Evolutionary conservation across 225 moss, liverwort and hornwort genomes (phyloP).

Genomic region (Bryoerythrophyllum caledonicum): DNA sequence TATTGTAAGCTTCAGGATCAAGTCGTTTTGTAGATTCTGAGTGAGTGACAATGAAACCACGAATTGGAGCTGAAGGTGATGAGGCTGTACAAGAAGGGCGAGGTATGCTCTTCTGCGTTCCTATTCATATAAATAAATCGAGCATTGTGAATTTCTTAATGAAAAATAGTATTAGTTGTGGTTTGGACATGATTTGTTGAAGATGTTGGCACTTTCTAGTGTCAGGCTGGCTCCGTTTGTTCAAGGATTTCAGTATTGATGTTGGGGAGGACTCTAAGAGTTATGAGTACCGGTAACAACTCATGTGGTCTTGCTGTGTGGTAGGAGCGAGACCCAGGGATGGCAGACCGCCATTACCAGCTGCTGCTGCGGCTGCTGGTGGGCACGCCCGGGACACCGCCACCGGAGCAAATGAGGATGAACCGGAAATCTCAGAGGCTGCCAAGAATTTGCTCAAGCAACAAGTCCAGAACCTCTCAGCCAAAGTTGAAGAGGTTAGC

Average conservation of each 20-base stretch:
- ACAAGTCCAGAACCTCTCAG: conserved; percentile 54
- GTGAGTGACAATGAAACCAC: conserved; percentile 46
- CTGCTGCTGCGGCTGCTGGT: no score
- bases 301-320: conserved; percentile 18
- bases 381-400: conserved; percentile 44
- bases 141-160: no score
- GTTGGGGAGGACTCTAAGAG: conserved; percentile 13
- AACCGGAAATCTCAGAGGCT: conserved; percentile 41
- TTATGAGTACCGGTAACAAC: no score
- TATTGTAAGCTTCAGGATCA: conserved; percentile 30
- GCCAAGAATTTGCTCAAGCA: conserved; percentile 45
- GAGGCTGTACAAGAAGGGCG: conserved; percentile 39
- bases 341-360: conserved; percentile 46
- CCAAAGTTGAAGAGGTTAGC: conserved; percentile 72
- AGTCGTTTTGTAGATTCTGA: conserved; percentile 19
- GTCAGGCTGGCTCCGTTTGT: no score
- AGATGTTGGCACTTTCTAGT: no score
- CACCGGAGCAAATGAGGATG: conserved; percentile 50
- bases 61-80: conserved; percentile 48
- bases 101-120: conserved; percentile 35
- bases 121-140: no score
- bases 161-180: no score
- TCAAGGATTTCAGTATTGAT: no score
- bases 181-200: no score
- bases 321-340: conserved; percentile 47